Evolutionary conservation across 2,329 filamentous ascomycete genomes (phyloP), one percentile per base, ranked within the genome.

Genomic region (Xylariaceae sp.): DNA sequence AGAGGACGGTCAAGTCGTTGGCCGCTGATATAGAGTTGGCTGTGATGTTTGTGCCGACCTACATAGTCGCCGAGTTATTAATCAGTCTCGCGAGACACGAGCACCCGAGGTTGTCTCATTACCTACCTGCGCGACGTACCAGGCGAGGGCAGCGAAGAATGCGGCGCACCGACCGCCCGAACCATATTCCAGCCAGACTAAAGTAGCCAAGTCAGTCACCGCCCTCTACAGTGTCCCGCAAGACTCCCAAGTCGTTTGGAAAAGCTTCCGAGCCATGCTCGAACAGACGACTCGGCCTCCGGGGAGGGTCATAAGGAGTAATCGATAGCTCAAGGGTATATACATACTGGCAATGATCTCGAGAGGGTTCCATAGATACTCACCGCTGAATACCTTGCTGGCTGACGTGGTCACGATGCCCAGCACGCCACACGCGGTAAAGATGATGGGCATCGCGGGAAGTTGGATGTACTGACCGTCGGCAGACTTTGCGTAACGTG

Each of bases 361-460:
- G 2, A 81, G 69, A 0, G 79, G 79, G 59, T 81, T 78, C 80
- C 80, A 82, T 49, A 79, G 65, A 53, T 79, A 74, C 48, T 76
- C 63, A 48, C 81, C 83, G 51, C 81, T 82, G 52, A 82, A 78
- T 10, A 79, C 75, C 37, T 77, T 74, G 20, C 77, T 77, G 7
- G 83, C 82, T 0, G 81, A 82, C 0, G 84, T 81, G 18, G 82
- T 81, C 21, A 85, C 75, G 62, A 87, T 85, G 29, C 85, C 85
- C 57, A 83, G 72, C 2, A 80, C 63, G 42, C 76, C 81, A 67
- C 75, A 80, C 57, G 77, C 69, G 2, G 76, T 79, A 56, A 79
- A 79, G 23, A 81, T 73, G 18, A 78, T 65, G 23, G 80, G 79
- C 59, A 82, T 74, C 45, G 77, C 74, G 0, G 74, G 75, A 10